Evolutionary conservation across 2,329 filamentous ascomycete genomes (phyloP).

Genomic region (Sporothrix mexicana): DNA sequence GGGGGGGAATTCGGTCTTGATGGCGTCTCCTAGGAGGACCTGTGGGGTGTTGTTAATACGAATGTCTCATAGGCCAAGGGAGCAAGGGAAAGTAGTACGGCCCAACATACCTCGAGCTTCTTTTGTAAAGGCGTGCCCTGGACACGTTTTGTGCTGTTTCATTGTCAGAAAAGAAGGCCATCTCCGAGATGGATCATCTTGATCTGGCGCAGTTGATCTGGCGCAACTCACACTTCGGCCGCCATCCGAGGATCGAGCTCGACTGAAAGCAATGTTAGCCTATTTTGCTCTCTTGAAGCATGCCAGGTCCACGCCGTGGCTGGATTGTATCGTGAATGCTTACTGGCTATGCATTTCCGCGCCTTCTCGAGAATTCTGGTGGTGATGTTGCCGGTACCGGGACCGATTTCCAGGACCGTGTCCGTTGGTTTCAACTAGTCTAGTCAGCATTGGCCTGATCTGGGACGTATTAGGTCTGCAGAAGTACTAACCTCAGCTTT

Average conservation of each 20-base stretch:
- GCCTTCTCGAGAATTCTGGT: conserved; percentile 87
- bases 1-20: conserved; percentile 75
- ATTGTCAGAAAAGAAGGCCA: background rate
- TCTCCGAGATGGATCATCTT: background rate
- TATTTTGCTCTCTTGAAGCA: background rate
- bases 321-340: conserved; percentile 6
- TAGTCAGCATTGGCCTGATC: background rate
- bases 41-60: conserved; percentile 16
- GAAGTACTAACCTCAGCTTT: conserved; percentile 36
- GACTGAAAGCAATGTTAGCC: conserved; percentile 52
- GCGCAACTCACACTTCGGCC: conserved; percentile 84
- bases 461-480: background rate
- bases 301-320: background rate
- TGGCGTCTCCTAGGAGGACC: conserved; percentile 80
- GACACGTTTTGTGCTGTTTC: conserved; percentile 72
- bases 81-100: background rate
- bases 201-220: background rate
- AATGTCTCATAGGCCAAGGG: background rate
- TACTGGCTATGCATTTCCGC: conserved; percentile 71
- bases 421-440: conserved; percentile 87
- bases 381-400: conserved; percentile 81
- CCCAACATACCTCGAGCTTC: conserved; percentile 71
- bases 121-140: conserved; percentile 86
- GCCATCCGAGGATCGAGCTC: conserved; percentile 97
- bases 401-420: conserved; percentile 88